phyloP scores from a whole-genome alignment of 768 basidiomycete genomes.

The Macrolepiota albuminosa region DNA sequence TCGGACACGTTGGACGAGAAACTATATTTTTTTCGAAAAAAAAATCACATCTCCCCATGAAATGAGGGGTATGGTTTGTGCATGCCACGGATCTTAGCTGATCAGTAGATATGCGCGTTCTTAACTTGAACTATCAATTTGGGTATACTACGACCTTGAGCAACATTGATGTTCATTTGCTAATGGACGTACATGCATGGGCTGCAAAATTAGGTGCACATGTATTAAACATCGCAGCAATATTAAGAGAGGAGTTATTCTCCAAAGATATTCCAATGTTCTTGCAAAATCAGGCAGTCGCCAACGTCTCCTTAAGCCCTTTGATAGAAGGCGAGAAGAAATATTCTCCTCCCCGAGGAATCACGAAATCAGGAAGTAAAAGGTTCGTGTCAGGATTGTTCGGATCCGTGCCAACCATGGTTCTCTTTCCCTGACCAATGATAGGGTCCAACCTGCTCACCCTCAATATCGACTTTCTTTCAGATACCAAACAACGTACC shows the following conservation, averaged over 20 bases:
- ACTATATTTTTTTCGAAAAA: not conserved
- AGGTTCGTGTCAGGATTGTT: conserved; percentile 24
- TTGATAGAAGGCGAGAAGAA: conserved; percentile 49
- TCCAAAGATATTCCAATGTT: too few species aligned
- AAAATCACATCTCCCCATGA: not conserved
- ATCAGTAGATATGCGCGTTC: not conserved
- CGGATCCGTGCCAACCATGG: conserved; percentile 28
- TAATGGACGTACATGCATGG: not conserved
- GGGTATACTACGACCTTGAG: not conserved
- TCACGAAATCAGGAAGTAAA: conserved; percentile 33
- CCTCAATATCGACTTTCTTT: not conserved
- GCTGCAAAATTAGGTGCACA: not conserved
- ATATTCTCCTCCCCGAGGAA: conserved; percentile 47
- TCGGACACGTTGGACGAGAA: not conserved
- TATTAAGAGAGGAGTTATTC: not conserved
- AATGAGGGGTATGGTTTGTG: not conserved
- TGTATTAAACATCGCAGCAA: not conserved
- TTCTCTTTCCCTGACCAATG: conserved; percentile 30
- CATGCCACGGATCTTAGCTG: not conserved
- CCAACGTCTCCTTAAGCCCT: conserved; percentile 34
- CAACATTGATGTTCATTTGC: not conserved
- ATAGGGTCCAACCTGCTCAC: conserved; percentile 43
- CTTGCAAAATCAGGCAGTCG: conserved; percentile 4
- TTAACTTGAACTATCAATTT: not conserved
- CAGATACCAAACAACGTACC: conserved; percentile 17